phyloP scores from a whole-genome alignment of 805 yeast genomes.

The Dipodascopsis uninucleata region DNA sequence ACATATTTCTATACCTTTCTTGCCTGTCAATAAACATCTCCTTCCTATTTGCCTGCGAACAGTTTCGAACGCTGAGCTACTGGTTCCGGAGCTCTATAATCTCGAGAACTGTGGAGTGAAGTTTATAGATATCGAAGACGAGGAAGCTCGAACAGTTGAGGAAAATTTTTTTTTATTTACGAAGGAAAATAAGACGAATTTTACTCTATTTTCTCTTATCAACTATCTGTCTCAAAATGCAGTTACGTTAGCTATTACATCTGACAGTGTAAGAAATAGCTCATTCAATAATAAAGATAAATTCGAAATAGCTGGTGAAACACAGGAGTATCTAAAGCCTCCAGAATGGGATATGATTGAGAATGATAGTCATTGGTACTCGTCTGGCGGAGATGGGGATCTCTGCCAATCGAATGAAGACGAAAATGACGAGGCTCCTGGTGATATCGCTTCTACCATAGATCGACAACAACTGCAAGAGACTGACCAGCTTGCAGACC shows the following conservation, averaged over 20 bases:
- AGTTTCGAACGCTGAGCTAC: slow-evolving; percentile 3
- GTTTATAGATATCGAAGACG: slow-evolving; percentile 2
- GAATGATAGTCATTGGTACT: slow-evolving; percentile 11
- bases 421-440: slow-evolving; percentile 16
- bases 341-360: slow-evolving; percentile 28
- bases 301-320: slow-evolving; percentile 1
- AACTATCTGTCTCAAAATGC: slow-evolving; percentile 25
- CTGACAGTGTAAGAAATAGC: no score
- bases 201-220: slow-evolving; percentile 25
- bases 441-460: neutral
- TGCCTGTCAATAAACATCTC: neutral
- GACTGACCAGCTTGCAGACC: no score
- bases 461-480: neutral
- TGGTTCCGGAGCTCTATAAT: slow-evolving; percentile 26
- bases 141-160: slow-evolving; percentile 15
- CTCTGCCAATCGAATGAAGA: slow-evolving; percentile 12
- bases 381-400: slow-evolving; percentile 9
- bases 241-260: slow-evolving; percentile 1
- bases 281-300: no score
- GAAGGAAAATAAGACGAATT: slow-evolving; percentile 6
- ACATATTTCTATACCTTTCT: slow-evolving; percentile 15
- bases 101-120: slow-evolving; percentile 22
- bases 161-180: slow-evolving; percentile 20
- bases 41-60: slow-evolving; percentile 7
- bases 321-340: slow-evolving; percentile 7